A percentile compares a stretch with the other conserved stretches of the same genome.
Evolutionary conservation across 2,329 filamentous ascomycete species (phyloP).

Genomic region (Podosphaera aphanis): DNA sequence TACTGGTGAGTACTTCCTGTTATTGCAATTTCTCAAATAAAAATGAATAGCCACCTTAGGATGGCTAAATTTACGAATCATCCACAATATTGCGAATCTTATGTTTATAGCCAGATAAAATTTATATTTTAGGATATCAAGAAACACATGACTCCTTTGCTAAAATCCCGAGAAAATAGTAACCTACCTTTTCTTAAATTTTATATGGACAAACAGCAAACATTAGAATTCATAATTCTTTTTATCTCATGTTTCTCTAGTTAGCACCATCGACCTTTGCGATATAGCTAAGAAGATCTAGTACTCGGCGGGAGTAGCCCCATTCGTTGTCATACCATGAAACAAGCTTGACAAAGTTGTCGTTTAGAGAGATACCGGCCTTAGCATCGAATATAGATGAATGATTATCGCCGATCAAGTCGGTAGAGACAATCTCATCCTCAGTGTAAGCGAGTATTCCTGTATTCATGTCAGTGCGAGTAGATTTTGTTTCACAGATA

Average conservation of each 20-base stretch:
- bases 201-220: not conserved
- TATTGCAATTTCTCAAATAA: too few relatives aligned
- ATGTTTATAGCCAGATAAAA: too few relatives aligned
- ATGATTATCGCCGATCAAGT: constrained; percentile 76
- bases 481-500: not conserved
- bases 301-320: constrained; percentile 93
- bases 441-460: constrained; percentile 86
- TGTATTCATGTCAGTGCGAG: constrained; percentile 15
- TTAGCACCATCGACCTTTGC: constrained; percentile 43
- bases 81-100: too few relatives aligned
- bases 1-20: too few relatives aligned
- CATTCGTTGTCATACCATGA: constrained; percentile 99
- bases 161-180: too few relatives aligned
- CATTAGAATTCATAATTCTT: not conserved
- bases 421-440: constrained; percentile 85
- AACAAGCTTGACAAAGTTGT: constrained; percentile 91
- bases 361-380: constrained; percentile 95
- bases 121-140: too few relatives aligned
- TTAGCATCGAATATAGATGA: constrained; percentile 99
- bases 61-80: too few relatives aligned
- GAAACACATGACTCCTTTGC: too few relatives aligned
- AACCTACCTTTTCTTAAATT: not conserved
- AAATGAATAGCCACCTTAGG: too few relatives aligned
- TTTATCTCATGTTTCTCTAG: not conserved
- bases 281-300: constrained; percentile 60